phyloP scores from a whole-genome alignment of 2,329 filamentous ascomycete genomes.

The Polytolypa hystricis region DNA sequence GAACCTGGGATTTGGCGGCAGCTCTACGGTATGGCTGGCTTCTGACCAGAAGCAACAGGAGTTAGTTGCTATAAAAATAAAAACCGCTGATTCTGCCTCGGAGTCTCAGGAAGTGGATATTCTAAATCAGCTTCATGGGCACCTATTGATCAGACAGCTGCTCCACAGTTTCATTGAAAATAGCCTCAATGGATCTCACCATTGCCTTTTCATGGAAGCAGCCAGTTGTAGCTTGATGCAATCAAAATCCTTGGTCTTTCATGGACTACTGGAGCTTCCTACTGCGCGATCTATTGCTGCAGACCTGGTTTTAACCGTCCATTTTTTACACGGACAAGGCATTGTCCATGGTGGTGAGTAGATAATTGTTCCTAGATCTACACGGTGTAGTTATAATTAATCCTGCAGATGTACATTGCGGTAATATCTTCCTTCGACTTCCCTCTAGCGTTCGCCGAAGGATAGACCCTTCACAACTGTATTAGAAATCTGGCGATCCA shows the following conservation, averaged over 20 bases:
- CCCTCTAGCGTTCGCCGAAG: conserved; percentile 7
- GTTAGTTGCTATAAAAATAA: conserved; percentile 11
- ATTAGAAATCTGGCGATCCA: conserved; percentile 10
- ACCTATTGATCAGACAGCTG: conserved; percentile 10
- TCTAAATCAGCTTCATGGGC: conserved; percentile 7
- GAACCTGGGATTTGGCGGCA: conserved; percentile 11
- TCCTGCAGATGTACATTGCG: conserved; percentile 11
- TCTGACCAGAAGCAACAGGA: conserved; percentile 9
- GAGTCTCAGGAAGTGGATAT: conserved; percentile 9
- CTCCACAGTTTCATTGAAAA: conserved; percentile 9
- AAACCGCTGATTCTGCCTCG: conserved; percentile 7
- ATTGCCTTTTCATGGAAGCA: conserved; percentile 11
- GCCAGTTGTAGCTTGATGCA: conserved; percentile 11
- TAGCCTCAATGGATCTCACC: conserved; percentile 11
- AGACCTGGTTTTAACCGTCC: conserved; percentile 9
- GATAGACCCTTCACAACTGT: conserved; percentile 9
- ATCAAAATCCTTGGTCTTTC: conserved; percentile 8
- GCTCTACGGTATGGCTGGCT: conserved; percentile 12
- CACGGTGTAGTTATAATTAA: conserved; percentile 5
- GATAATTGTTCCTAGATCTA: conserved; percentile 7
- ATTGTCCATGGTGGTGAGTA: conserved; percentile 12
- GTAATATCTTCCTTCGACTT: conserved; percentile 12
- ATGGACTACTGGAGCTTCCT: conserved; percentile 10
- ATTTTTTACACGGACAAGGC: conserved; percentile 10
- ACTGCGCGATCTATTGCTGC: conserved; percentile 9